These are phyloP conservation scores for Phanerochaete carnosa DNA, from an alignment of 768 basidiomycete genomes.

Conservation along the genomic window DNA sequence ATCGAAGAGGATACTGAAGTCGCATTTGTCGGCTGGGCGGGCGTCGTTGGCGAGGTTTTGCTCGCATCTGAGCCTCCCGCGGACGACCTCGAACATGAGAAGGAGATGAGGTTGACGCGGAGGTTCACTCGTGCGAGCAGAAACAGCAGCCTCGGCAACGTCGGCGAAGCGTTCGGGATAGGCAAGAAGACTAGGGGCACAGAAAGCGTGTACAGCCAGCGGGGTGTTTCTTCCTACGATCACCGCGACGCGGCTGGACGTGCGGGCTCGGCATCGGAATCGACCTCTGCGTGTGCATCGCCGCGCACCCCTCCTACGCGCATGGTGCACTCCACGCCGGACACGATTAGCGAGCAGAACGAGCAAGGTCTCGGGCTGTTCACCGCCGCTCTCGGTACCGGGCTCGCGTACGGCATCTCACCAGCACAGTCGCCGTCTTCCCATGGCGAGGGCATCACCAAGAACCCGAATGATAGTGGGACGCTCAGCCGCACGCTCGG, in stretches of 20 bases:
- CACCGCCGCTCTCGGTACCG: constrained; percentile 26
- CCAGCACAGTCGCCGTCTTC: constrained; percentile 2
- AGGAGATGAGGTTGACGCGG: not conserved
- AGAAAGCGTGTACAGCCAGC: constrained; percentile 3
- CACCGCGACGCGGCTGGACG: not conserved
- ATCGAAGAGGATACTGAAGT: constrained; percentile 49
- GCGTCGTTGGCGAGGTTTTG: constrained; percentile 43
- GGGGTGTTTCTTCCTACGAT: constrained; percentile 3
- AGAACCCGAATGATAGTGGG: not conserved
- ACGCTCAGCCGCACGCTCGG: constrained; percentile 17
- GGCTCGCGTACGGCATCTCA: constrained; percentile 23
- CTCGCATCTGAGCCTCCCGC: constrained; percentile 15
- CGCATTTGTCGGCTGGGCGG: constrained; percentile 56
- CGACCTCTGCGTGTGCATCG: not conserved
- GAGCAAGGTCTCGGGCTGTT: constrained; percentile 20
- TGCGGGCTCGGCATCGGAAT: not conserved
- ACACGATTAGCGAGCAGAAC: not conserved
- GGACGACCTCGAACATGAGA: not conserved
- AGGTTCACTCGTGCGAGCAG: not conserved
- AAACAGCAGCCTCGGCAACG: not conserved
- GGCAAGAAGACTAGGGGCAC: not conserved
- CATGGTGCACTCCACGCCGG: not conserved
- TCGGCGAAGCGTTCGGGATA: not conserved
- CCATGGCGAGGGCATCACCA: not conserved
- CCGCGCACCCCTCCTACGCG: not conserved